phyloP scores from a whole-genome alignment of 192 early-diverging fungal species.

The Podila clonocystis region DNA sequence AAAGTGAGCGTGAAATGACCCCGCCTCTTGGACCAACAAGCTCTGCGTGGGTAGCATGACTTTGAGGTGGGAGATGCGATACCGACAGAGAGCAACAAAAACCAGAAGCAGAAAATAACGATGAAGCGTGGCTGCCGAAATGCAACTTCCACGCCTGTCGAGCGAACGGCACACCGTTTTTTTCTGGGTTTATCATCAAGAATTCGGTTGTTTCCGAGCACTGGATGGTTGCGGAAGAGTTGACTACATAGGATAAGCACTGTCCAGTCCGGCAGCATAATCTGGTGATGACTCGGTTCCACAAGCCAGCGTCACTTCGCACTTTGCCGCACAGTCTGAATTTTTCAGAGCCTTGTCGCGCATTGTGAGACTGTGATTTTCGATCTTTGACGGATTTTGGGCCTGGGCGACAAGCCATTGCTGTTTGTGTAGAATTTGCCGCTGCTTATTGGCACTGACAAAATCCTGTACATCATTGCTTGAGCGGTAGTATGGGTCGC shows the following conservation, averaged over 20 bases:
- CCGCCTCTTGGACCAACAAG: no score
- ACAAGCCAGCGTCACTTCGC: slow-evolving; percentile 18
- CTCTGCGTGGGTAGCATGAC: no score
- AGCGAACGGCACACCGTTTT: no score
- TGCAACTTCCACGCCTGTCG: no score
- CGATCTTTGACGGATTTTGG: neutral
- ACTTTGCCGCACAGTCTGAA: slow-evolving; percentile 7
- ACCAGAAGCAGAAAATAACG: no score
- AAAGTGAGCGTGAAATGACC: neutral
- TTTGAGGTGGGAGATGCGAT: no score
- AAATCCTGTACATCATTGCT: neutral
- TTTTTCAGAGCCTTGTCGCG: neutral
- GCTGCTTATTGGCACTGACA: neutral
- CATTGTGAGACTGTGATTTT: neutral
- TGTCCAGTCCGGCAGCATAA: slow-evolving; percentile 8
- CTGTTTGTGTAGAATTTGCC: slow-evolving; percentile 25
- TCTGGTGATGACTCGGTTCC: slow-evolving; percentile 22
- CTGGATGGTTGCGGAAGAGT: no score
- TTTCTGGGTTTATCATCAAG: no score
- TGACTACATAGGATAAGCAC: neutral
- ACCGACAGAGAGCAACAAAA: no score
- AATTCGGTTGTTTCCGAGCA: no score
- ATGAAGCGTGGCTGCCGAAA: no score
- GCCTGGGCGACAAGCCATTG: slow-evolving; percentile 7
- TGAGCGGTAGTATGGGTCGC: slow-evolving; percentile 9